Conservation (phyloP, 176 grass and related monocot genomes). For the Phoenix roebelenii region DNA sequence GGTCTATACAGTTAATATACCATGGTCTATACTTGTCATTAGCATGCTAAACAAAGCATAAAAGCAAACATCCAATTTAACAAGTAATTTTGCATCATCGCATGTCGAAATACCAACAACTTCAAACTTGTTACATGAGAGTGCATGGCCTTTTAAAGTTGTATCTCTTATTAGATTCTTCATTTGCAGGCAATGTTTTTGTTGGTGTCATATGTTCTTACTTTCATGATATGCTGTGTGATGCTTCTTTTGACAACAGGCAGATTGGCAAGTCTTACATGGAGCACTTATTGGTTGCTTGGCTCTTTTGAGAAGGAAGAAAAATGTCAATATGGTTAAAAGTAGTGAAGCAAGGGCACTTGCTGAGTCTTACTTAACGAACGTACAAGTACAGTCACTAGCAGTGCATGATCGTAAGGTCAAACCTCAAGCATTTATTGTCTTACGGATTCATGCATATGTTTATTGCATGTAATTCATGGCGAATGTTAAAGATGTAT, state of each 20-base stretch:
- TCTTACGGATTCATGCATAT: conserved; percentile 12
- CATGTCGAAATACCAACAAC: too few species aligned
- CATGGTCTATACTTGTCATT: too few species aligned
- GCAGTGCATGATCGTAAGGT: conserved; percentile 77
- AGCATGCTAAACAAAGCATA: too few species aligned
- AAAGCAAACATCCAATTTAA: too few species aligned
- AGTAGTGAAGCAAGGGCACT: conserved; percentile 57
- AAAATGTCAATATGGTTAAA: conserved; percentile 37
- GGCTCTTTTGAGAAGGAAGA: conserved; percentile 68
- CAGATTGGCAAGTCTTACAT: conserved; percentile 77
- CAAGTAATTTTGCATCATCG: too few species aligned
- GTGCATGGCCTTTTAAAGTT: too few species aligned
- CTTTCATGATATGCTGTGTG: too few species aligned
- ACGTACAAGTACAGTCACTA: conserved; percentile 70
- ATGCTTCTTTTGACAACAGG: conserved; percentile 36
- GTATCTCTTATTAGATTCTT: too few species aligned
- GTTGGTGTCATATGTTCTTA: too few species aligned
- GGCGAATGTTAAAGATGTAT: neutral
- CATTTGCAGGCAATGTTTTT: too few species aligned
- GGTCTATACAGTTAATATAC: too few species aligned
- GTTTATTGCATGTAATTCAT: conserved; percentile 14
- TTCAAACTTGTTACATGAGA: too few species aligned
- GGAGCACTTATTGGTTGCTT: conserved; percentile 77
- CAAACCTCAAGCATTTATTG: conserved; percentile 1
- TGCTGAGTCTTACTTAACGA: conserved; percentile 48